Evolutionary conservation across 805 yeast species (phyloP).

Genomic region (Candida rishiriensis): DNA sequence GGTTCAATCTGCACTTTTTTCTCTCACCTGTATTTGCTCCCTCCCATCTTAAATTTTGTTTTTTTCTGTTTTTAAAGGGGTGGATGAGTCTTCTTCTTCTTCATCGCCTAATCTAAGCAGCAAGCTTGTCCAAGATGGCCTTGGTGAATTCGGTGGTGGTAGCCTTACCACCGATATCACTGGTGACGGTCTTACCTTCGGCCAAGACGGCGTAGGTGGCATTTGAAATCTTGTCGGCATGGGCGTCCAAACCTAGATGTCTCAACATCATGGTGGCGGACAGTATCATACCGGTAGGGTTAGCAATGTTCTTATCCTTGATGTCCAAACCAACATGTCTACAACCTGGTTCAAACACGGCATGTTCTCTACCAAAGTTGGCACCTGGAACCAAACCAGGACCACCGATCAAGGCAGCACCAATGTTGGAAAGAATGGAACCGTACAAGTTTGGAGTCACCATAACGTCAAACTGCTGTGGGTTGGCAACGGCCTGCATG

Average conservation of each 20-base stretch:
- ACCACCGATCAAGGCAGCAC: slow-evolving; percentile 96
- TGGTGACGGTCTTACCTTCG: slow-evolving; percentile 81
- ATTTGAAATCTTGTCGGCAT: slow-evolving; percentile 80
- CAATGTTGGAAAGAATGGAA: slow-evolving; percentile 94
- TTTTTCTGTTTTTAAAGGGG: too few relatives aligned
- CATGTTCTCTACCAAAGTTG: slow-evolving; percentile 95
- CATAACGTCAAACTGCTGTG: slow-evolving; percentile 96
- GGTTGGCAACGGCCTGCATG: slow-evolving; percentile 98
- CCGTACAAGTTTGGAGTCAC: slow-evolving; percentile 99
- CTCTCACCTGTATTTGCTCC: too few relatives aligned
- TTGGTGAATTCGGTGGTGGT: slow-evolving; percentile 92
- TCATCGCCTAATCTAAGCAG: background rate
- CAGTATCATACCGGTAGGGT: slow-evolving; percentile 96
- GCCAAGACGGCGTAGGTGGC: slow-evolving; percentile 89
- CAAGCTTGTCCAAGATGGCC: slow-evolving; percentile 75
- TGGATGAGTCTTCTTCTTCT: background rate
- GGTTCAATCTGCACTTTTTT: too few relatives aligned
- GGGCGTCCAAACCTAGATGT: slow-evolving; percentile 83
- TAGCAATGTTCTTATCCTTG: slow-evolving; percentile 90
- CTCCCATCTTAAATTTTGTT: too few relatives aligned
- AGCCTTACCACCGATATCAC: slow-evolving; percentile 87
- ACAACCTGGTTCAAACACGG: slow-evolving; percentile 99
- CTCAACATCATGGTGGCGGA: slow-evolving; percentile 89
- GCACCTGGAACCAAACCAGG: slow-evolving; percentile 99
- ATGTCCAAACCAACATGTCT: slow-evolving; percentile 98